phyloP scores from a whole-genome alignment of 2,329 filamentous ascomycete genomes.

The Aspergillus piperis region DNA sequence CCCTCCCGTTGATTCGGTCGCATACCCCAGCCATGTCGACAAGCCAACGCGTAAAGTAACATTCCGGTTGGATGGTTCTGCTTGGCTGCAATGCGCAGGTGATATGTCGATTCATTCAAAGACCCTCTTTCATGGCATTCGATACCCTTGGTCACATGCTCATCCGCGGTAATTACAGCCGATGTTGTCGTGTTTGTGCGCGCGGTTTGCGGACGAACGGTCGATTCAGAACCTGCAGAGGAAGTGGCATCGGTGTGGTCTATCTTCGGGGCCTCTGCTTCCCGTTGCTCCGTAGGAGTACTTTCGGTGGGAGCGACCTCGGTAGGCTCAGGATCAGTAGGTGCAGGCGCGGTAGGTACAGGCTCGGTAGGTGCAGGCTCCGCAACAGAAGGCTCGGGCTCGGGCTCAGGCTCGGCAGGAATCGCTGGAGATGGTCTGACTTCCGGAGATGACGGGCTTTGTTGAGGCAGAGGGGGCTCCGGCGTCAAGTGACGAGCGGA shows the following conservation, averaged over 20 bases:
- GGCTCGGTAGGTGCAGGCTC: conserved; percentile 13
- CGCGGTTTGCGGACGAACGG: conserved; percentile 47
- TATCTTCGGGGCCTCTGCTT: conserved; percentile 17
- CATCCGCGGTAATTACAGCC: conserved; percentile 59
- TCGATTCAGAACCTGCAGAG: conserved; percentile 66
- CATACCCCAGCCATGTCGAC: conserved; percentile 97
- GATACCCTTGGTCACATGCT: conserved; percentile 88
- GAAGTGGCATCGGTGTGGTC: conserved; percentile 51
- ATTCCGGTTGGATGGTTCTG: conserved; percentile 88
- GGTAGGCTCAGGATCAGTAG: conserved; percentile 12
- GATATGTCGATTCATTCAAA: conserved; percentile 92
- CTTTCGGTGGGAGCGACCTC: conserved; percentile 8
- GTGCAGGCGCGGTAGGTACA: conserved; percentile 11
- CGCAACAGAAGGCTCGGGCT: not conserved
- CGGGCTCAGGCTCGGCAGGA: not conserved
- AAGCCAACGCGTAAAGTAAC: conserved; percentile 92
- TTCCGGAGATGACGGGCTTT: conserved; percentile 5
- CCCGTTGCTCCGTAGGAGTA: not conserved
- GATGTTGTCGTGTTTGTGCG: conserved; percentile 31
- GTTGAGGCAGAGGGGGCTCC: conserved; percentile 9
- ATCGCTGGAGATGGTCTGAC: not conserved
- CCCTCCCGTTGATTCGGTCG: conserved; percentile 86
- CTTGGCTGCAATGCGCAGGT: conserved; percentile 83
- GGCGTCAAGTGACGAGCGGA: conserved; percentile 20
- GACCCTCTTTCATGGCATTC: conserved; percentile 84